phyloP scores from a whole-genome alignment of 352 stramenopile species.

The Pythium aquatile region DNA sequence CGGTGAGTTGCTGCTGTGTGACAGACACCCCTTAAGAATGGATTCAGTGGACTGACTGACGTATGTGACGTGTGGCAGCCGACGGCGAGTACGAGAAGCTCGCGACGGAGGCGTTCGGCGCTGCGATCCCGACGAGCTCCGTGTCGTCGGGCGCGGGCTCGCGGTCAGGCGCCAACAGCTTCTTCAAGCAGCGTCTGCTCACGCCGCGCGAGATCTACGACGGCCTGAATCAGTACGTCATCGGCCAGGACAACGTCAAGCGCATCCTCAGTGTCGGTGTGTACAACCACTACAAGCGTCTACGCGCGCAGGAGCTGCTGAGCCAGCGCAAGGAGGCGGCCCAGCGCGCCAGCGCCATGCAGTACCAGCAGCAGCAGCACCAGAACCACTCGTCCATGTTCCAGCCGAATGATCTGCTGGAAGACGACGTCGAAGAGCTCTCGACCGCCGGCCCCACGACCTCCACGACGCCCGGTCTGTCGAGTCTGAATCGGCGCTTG shows the following conservation, averaged over 20 bases:
- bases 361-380: constrained; percentile 31
- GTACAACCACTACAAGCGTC: constrained; percentile 98
- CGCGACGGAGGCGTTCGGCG: constrained; percentile 49
- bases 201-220: constrained; percentile 94
- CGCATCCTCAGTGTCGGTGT: constrained; percentile 95
- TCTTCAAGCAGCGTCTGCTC: constrained; percentile 47
- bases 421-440: constrained; percentile 20
- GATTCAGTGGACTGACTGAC: background rate
- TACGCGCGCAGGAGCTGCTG: constrained; percentile 71
- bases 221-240: constrained; percentile 96
- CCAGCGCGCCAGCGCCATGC: constrained; percentile 18
- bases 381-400: constrained; percentile 16
- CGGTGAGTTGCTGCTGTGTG: constrained; percentile 16
- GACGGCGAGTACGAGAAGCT: constrained; percentile 76
- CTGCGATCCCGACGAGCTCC: constrained; percentile 12
- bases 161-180: constrained; percentile 1
- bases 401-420: constrained; percentile 35
- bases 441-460: constrained; percentile 19
- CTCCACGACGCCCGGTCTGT: constrained; percentile 7
- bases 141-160: constrained; percentile 8
- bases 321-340: constrained; percentile 43
- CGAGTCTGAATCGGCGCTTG: constrained; percentile 45
- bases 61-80: constrained; percentile 25
- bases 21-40: no score
- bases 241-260: constrained; percentile 97